Conservation (phyloP, 2,329 filamentous ascomycete species). For the Clarireedia hainanense region DNA sequence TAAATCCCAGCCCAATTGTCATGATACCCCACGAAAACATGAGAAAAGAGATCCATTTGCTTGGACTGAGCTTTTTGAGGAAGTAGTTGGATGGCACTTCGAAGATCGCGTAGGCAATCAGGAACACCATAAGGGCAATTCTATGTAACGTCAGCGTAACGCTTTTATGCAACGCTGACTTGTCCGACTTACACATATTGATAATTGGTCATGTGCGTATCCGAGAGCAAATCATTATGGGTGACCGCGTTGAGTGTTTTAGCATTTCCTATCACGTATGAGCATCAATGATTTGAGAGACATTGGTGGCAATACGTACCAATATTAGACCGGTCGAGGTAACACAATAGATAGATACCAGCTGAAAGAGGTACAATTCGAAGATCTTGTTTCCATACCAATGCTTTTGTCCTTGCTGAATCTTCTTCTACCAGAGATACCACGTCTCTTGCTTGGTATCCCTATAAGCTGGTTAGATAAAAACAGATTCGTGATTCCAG, state of each 20-base stretch:
- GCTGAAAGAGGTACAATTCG: slow-evolving; percentile 57
- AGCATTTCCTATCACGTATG: slow-evolving; percentile 40
- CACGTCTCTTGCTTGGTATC: background rate
- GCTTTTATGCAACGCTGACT: too few relatives aligned
- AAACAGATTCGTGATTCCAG: background rate
- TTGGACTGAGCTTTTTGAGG: slow-evolving; percentile 39
- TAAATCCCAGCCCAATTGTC: slow-evolving; percentile 40
- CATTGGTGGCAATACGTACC: slow-evolving; percentile 31
- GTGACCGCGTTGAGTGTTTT: slow-evolving; percentile 56
- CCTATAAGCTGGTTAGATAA: background rate
- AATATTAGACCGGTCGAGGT: slow-evolving; percentile 61
- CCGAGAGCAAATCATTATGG: slow-evolving; percentile 52
- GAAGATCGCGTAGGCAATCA: slow-evolving; percentile 40
- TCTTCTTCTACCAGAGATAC: background rate
- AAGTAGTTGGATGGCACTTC: slow-evolving; percentile 43
- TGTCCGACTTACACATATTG: slow-evolving; percentile 43
- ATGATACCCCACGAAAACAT: slow-evolving; percentile 42
- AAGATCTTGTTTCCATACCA: slow-evolving; percentile 52
- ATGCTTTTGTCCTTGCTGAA: slow-evolving; percentile 28
- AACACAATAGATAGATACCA: slow-evolving; percentile 58
- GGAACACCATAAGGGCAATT: slow-evolving; percentile 40
- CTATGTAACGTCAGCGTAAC: slow-evolving; percentile 5
- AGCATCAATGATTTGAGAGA: background rate
- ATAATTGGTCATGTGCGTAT: slow-evolving; percentile 52
- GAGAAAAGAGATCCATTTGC: slow-evolving; percentile 41